Evolutionary conservation across 176 grass and related monocot genomes (phyloP).

Genomic region (Puccinellia tenuiflora): DNA sequence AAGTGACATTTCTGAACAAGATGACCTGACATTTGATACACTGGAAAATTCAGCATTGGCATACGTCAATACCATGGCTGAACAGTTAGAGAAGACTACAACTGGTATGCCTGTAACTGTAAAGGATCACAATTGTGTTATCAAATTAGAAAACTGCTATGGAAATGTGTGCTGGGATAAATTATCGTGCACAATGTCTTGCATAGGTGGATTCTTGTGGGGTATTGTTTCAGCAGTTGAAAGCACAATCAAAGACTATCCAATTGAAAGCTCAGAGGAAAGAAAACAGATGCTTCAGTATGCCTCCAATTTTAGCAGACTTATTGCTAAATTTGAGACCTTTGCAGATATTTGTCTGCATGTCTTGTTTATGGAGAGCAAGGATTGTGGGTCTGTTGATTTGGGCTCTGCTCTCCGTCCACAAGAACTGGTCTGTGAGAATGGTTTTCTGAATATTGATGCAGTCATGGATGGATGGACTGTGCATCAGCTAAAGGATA

Average conservation of each 20-base stretch:
- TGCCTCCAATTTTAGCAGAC: slow-evolving; percentile 52
- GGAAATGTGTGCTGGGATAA: slow-evolving; percentile 37
- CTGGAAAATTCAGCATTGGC: slow-evolving; percentile 41
- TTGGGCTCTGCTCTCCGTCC: slow-evolving; percentile 19
- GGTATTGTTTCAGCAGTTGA: slow-evolving; percentile 60
- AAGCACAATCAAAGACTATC: slow-evolving; percentile 28
- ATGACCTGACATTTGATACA: slow-evolving; percentile 31
- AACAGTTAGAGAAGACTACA: slow-evolving; percentile 51
- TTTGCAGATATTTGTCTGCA: slow-evolving; percentile 72
- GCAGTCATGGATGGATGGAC: slow-evolving; percentile 41
- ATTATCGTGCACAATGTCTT: slow-evolving; percentile 69
- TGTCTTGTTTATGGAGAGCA: slow-evolving; percentile 59
- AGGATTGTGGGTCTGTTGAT: slow-evolving; percentile 25
- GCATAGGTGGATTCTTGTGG: slow-evolving; percentile 78
- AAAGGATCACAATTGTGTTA: slow-evolving; percentile 30
- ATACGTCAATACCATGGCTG: slow-evolving; percentile 48
- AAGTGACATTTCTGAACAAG: slow-evolving; percentile 22
- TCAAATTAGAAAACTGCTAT: slow-evolving; percentile 58
- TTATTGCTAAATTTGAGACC: slow-evolving; percentile 55
- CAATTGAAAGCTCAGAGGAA: slow-evolving; percentile 18
- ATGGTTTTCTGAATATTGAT: slow-evolving; percentile 52
- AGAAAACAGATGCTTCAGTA: slow-evolving; percentile 37
- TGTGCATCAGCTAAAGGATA: slow-evolving; percentile 20
- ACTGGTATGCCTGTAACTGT: slow-evolving; percentile 37
- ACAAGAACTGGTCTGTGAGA: slow-evolving; percentile 41